phyloP scores from a whole-genome alignment of 2,329 filamentous ascomycete species.

The Mycogone perniciosa region DNA sequence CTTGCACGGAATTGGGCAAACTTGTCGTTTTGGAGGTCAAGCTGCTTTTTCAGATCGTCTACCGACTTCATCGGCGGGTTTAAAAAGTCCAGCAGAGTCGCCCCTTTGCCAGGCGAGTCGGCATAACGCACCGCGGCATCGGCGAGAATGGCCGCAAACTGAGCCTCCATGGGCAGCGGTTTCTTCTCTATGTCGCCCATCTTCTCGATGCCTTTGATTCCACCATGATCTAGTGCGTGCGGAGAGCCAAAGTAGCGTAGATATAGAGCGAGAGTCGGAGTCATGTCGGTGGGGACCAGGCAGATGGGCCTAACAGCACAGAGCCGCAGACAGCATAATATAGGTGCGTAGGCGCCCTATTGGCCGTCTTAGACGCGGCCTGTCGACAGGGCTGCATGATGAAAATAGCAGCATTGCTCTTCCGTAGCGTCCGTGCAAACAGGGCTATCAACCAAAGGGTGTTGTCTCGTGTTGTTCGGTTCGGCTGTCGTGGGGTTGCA shows the following conservation, averaged over 20 bases:
- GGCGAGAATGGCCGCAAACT: constrained; percentile 26
- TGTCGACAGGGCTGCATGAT: too few relatives aligned
- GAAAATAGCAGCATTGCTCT: too few relatives aligned
- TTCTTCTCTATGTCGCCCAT: constrained; percentile 6
- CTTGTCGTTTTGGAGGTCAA: constrained; percentile 30
- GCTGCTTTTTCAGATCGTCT: constrained; percentile 24
- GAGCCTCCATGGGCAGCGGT: constrained; percentile 5
- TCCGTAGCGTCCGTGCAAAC: too few relatives aligned
- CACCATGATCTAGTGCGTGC: neutral
- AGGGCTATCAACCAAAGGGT: too few relatives aligned
- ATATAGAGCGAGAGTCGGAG: too few relatives aligned
- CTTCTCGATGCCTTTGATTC: neutral
- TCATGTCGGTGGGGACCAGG: too few relatives aligned
- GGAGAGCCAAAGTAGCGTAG: neutral
- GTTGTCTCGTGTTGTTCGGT: too few relatives aligned
- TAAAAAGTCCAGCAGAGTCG: constrained; percentile 26
- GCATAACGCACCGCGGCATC: constrained; percentile 30
- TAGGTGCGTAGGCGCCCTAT: too few relatives aligned
- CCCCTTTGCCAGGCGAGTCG: constrained; percentile 20
- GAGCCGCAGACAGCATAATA: too few relatives aligned
- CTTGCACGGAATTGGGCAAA: constrained; percentile 33
- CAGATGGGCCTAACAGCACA: too few relatives aligned
- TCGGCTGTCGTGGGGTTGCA: neutral
- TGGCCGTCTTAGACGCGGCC: too few relatives aligned
- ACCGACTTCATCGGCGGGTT: constrained; percentile 28